A percentile compares a stretch with the other conserved stretches of the same genome.
Conservation (phyloP, 2,329 filamentous ascomycete species). For the Colletotrichum eleusines region DNA sequence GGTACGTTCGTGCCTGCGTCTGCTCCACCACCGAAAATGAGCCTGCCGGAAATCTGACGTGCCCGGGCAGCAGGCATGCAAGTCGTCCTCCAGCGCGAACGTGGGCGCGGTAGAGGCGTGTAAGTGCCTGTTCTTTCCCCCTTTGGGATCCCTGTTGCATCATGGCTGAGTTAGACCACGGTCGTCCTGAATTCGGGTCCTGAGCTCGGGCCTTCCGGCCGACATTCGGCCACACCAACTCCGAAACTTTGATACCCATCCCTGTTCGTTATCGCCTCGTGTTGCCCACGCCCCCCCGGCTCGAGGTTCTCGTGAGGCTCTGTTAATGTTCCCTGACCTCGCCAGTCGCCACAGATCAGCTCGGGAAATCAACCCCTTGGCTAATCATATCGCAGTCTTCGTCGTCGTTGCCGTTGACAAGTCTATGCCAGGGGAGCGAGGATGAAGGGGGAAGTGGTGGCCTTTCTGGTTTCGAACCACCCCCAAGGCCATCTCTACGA, state of each 20-base stretch:
- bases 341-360: slow-evolving; percentile 18
- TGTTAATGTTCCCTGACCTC: slow-evolving; percentile 21
- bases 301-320: slow-evolving; percentile 38
- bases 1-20: neutral
- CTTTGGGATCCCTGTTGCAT: slow-evolving; percentile 6
- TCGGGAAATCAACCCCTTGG: neutral
- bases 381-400: neutral
- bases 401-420: neutral
- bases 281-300: slow-evolving; percentile 3
- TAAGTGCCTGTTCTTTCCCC: neutral
- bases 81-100: neutral
- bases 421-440: neutral
- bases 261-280: slow-evolving; percentile 11
- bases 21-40: neutral
- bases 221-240: slow-evolving; percentile 38
- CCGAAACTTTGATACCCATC: slow-evolving; percentile 30
- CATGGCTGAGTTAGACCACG: slow-evolving; percentile 6
- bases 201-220: slow-evolving; percentile 32
- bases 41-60: neutral
- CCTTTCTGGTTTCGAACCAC: neutral
- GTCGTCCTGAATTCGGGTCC: slow-evolving; percentile 15
- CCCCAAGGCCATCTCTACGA: slow-evolving; percentile 5
- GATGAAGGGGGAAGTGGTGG: neutral
- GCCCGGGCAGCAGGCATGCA: slow-evolving; percentile 18
- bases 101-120: neutral